Percentiles rank a stretch among this genome's conserved stretches.
phyloP scores from a whole-genome alignment of 345 rosid genomes.

The Dipteronia dyeriana region DNA sequence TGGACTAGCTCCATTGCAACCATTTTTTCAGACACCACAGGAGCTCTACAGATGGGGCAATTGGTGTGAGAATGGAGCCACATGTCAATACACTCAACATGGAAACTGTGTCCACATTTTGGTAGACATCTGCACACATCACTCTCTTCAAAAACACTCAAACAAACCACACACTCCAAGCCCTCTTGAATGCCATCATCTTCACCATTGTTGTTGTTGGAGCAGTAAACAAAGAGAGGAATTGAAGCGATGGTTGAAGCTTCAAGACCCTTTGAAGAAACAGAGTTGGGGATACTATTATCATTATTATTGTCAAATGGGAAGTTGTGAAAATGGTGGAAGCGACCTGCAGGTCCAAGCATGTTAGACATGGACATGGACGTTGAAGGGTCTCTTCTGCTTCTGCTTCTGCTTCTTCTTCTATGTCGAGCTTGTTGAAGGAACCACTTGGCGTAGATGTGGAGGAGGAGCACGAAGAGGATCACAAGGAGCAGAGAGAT shows the following conservation, averaged over 20 bases:
- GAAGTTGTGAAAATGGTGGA: constrained; percentile 35
- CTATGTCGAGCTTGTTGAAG: constrained; percentile 45
- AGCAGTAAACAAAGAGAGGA: constrained; percentile 59
- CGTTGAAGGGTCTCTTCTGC: neutral
- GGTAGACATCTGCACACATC: constrained; percentile 61
- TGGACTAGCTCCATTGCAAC: neutral
- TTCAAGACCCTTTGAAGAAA: constrained; percentile 56
- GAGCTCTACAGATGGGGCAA: constrained; percentile 76
- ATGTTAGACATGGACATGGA: constrained; percentile 35
- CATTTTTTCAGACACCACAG: constrained; percentile 27
- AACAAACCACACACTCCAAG: constrained; percentile 78
- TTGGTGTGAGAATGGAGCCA: constrained; percentile 72
- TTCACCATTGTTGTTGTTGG: neutral
- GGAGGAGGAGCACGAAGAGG: constrained; percentile 79
- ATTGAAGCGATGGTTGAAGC: constrained; percentile 59
- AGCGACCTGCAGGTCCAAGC: constrained; percentile 24
- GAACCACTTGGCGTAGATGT: constrained; percentile 78
- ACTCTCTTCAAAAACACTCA: constrained; percentile 56
- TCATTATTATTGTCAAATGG: constrained; percentile 18
- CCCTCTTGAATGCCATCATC: constrained; percentile 22
- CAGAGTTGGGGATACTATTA: neutral
- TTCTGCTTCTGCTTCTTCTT: constrained; percentile 14
- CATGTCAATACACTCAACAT: constrained; percentile 78
- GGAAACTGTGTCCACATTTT: constrained; percentile 74
- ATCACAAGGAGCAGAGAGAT: constrained; percentile 68